phyloP scores from a whole-genome alignment of 2,329 filamentous ascomycete species.

The Diaporthe sp. region DNA sequence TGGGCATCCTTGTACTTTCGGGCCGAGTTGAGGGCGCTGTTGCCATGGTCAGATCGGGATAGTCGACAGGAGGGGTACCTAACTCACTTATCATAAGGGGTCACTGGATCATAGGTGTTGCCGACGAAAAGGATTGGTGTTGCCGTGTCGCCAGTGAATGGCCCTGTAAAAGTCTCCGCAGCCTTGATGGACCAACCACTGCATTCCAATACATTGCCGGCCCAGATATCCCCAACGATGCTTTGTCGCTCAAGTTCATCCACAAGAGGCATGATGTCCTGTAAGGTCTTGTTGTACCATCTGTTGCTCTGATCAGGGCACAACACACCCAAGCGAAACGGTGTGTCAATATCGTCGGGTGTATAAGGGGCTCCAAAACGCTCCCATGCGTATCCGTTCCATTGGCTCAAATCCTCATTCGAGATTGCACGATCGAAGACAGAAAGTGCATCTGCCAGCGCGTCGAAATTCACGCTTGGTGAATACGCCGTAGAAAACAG shows the following conservation, averaged over 20 bases:
- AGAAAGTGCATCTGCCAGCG: not conserved
- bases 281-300: conserved; percentile 39
- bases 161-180: conserved; percentile 36
- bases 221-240: conserved; percentile 37
- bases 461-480: not conserved
- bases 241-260: conserved; percentile 33
- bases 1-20: conserved; percentile 36
- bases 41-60: not conserved
- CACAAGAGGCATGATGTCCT: conserved; percentile 33
- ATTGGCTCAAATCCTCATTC: not conserved
- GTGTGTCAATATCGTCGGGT: not conserved
- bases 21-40: conserved; percentile 35
- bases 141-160: conserved; percentile 38
- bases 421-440: not conserved
- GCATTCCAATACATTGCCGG: conserved; percentile 32
- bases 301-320: conserved; percentile 38
- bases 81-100: conserved; percentile 39
- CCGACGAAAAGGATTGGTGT: conserved; percentile 40
- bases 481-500: conserved; percentile 16
- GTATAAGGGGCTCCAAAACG: not conserved
- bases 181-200: conserved; percentile 37
- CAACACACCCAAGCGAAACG: conserved; percentile 31
- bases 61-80: not conserved
- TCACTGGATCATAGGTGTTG: conserved; percentile 40
- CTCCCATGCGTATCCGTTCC: not conserved